Conservation (phyloP, 192 early-diverging fungal genomes). For the Paraglomus occultum region DNA sequence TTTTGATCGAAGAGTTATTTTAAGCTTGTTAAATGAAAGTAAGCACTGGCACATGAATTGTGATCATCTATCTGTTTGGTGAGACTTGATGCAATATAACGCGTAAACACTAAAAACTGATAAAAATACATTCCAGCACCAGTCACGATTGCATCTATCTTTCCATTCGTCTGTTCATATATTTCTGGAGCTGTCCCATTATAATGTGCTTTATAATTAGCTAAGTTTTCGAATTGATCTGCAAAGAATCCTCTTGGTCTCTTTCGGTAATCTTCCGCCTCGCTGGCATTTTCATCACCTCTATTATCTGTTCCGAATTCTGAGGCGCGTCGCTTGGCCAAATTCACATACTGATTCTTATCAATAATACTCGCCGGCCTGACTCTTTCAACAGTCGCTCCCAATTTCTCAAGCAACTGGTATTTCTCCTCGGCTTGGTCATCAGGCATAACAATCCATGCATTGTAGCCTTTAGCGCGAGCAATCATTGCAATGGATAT, state of each 20-base stretch:
- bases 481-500: conserved; percentile 93
- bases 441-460: conserved; percentile 96
- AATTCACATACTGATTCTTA: conserved; percentile 86
- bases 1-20: conserved; percentile 4
- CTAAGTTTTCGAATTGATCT: conserved; percentile 93
- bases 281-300: neutral
- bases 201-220: conserved; percentile 81
- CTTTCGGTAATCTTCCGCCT: neutral
- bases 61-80: neutral
- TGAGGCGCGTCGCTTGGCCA: conserved; percentile 74
- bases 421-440: conserved; percentile 92
- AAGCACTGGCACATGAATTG: neutral
- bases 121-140: conserved; percentile 64
- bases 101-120: neutral
- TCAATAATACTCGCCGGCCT: conserved; percentile 90
- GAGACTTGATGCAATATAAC: neutral
- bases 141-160: conserved; percentile 82
- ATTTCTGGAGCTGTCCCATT: conserved; percentile 88
- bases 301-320: conserved; percentile 50
- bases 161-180: conserved; percentile 65
- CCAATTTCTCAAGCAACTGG: conserved; percentile 74
- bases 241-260: conserved; percentile 68
- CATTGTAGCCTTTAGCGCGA: conserved; percentile 84
- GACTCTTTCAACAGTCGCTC: conserved; percentile 90
- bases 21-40: neutral